Percentiles rank a stretch among this genome's conserved stretches.
phyloP scores from a whole-genome alignment of 1,139 yeast genomes.

The Geotrichum bryndzae region DNA sequence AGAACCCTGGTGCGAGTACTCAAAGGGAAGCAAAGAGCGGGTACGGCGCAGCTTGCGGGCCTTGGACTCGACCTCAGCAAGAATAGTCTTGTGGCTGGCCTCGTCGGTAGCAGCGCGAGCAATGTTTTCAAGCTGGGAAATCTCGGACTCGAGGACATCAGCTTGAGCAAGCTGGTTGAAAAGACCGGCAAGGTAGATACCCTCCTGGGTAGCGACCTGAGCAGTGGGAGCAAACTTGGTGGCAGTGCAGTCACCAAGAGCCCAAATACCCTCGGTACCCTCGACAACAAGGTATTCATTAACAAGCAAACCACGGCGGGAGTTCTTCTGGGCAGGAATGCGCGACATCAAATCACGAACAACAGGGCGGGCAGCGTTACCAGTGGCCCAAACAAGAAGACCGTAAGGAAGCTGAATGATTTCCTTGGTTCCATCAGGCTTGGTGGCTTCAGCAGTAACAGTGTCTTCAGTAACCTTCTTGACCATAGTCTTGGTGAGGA shows the following conservation, averaged over 20 bases:
- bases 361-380: constrained; percentile 83
- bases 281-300: constrained; percentile 77
- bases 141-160: constrained; percentile 49
- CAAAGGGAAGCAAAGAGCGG: constrained; percentile 70
- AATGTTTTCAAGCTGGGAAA: constrained; percentile 38
- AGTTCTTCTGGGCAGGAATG: constrained; percentile 76
- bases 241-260: constrained; percentile 88
- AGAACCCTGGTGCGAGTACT: constrained; percentile 58
- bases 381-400: constrained; percentile 93
- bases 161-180: constrained; percentile 66
- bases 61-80: constrained; percentile 37
- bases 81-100: constrained; percentile 32
- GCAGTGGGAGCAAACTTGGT: constrained; percentile 94
- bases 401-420: constrained; percentile 77
- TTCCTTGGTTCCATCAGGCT: constrained; percentile 58
- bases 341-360: constrained; percentile 59
- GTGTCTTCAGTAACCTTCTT: constrained; percentile 68
- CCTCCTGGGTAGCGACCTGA: constrained; percentile 95
- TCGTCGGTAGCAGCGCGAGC: constrained; percentile 34
- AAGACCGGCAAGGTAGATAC: constrained; percentile 67
- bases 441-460: constrained; percentile 66
- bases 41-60: constrained; percentile 44
- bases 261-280: constrained; percentile 80
- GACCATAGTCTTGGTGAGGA: constrained; percentile 80
- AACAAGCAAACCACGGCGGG: constrained; percentile 83